phyloP scores from a whole-genome alignment of 1,284 basidiomycete genomes.

The Coriolopsis trogii region DNA sequence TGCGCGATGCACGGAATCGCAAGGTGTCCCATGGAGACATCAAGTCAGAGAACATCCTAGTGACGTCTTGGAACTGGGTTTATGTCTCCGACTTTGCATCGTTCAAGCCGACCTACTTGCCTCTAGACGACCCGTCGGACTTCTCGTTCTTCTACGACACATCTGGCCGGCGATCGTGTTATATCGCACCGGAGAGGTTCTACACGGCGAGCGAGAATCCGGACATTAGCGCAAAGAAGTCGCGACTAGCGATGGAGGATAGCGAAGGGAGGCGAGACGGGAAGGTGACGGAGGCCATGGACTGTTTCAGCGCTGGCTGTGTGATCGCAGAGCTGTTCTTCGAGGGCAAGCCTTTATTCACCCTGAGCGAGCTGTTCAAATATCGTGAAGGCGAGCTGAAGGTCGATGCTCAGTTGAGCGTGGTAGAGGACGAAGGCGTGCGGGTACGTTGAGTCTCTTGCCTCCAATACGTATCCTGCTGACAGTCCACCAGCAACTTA shows the following conservation, averaged over 20 bases:
- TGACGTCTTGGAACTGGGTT: constrained; percentile 95
- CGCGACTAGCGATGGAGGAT: constrained; percentile 48
- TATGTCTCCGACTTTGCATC: constrained; percentile 97
- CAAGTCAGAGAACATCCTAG: constrained; percentile 97
- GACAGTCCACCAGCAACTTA: constrained; percentile 61
- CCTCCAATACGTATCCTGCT: not conserved
- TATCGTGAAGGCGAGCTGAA: constrained; percentile 87
- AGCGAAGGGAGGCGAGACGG: constrained; percentile 63
- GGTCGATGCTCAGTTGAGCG: constrained; percentile 73
- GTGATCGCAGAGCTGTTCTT: constrained; percentile 96
- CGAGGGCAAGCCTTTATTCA: constrained; percentile 94
- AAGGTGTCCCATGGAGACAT: constrained; percentile 95
- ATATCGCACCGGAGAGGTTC: constrained; percentile 96
- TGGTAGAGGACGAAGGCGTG: constrained; percentile 83
- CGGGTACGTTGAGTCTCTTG: constrained; percentile 56
- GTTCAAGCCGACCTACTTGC: constrained; percentile 95
- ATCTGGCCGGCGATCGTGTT: constrained; percentile 91
- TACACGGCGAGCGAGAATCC: constrained; percentile 75
- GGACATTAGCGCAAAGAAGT: constrained; percentile 69
- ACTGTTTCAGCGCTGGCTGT: constrained; percentile 95
- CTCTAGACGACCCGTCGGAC: constrained; percentile 95
- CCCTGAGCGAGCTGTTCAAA: constrained; percentile 94
- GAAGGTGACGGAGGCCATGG: constrained; percentile 94
- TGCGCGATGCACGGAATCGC: constrained; percentile 82
- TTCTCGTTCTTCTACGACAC: constrained; percentile 99